These are phyloP conservation scores for Dimargaris cristalligena DNA, from an alignment of 192 early-diverging fungal species.

Conservation along the genomic window DNA sequence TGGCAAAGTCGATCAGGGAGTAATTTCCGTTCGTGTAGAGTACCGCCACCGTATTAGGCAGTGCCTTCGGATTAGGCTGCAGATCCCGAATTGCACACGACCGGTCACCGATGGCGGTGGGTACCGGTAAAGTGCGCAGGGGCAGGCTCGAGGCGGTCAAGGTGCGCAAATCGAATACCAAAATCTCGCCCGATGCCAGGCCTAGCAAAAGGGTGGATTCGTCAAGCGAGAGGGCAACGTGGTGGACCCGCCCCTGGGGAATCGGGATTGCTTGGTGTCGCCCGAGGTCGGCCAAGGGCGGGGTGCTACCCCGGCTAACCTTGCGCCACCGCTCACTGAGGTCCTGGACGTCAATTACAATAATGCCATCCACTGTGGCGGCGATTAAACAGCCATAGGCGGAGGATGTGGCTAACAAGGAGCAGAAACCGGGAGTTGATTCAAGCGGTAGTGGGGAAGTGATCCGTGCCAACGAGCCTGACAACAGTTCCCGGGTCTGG, in stretches of 20 bases:
- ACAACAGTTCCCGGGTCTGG: too few relatives aligned
- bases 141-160: background rate
- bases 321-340: background rate
- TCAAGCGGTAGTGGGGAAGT: too few relatives aligned
- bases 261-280: background rate
- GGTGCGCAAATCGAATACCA: background rate
- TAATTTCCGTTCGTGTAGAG: conserved; percentile 4
- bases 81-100: background rate
- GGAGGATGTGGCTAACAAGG: background rate
- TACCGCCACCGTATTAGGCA: background rate
- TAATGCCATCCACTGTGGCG: conserved; percentile 3
- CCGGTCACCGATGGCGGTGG: background rate
- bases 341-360: background rate
- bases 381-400: background rate
- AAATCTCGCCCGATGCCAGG: background rate
- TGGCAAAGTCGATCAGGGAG: background rate
- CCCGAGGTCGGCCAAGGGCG: background rate
- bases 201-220: background rate
- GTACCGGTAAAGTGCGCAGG: background rate
- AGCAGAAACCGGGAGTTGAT: conserved; percentile 8
- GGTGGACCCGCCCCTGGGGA: background rate
- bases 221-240: background rate
- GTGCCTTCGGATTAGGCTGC: background rate
- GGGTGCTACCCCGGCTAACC: background rate
- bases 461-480: too few relatives aligned